Conservation (phyloP, 176 grass and related monocot genomes). For the Panicum miliaceum region DNA sequence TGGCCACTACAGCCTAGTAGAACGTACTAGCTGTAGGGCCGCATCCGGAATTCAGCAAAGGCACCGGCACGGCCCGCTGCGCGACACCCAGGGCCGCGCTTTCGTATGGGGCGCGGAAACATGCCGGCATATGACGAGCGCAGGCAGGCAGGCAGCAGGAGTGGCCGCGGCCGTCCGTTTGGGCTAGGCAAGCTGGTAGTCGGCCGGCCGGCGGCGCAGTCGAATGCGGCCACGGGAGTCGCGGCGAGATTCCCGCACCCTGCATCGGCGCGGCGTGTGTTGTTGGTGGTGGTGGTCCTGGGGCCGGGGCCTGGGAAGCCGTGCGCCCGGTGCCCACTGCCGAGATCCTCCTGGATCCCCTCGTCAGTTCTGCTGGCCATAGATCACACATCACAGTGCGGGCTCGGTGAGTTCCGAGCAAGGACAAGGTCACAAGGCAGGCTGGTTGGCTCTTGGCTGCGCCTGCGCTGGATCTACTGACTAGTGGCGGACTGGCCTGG, state of each 20-base stretch:
- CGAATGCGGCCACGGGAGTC: constrained; percentile 1
- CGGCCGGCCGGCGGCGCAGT: constrained; percentile 14
- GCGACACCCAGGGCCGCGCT: neutral
- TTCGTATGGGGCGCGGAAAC: neutral
- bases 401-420: neutral
- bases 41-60: too few species aligned
- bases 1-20: neutral
- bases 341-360: constrained; percentile 5
- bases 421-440: too few species aligned
- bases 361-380: neutral
- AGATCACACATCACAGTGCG: neutral
- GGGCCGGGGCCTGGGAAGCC: neutral
- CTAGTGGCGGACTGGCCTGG: too few species aligned
- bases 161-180: constrained; percentile 7
- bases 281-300: neutral
- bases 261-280: neutral
- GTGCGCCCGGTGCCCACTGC: neutral
- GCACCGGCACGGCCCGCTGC: too few species aligned
- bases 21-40: too few species aligned
- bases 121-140: constrained; percentile 21
- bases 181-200: neutral
- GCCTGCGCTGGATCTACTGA: neutral
- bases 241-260: constrained; percentile 29
- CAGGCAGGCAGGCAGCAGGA: neutral
- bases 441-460: neutral